A percentile compares a stretch with the other conserved stretches of the same genome.
phyloP scores from a whole-genome alignment of 257 asterid species.

The Solanum lignicaule region DNA sequence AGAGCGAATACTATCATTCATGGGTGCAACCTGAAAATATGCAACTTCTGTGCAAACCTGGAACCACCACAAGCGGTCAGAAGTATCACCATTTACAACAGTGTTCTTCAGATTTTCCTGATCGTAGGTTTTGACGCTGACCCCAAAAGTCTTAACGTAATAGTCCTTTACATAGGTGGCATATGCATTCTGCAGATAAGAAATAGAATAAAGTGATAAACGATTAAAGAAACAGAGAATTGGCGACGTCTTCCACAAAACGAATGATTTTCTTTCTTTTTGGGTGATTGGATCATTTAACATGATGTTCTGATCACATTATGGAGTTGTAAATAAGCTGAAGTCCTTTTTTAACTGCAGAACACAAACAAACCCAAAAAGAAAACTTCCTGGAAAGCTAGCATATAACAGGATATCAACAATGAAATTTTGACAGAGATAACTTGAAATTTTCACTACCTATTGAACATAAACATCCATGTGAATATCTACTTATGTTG shows the following conservation, averaged over 20 bases:
- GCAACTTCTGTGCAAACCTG: slow-evolving; percentile 99
- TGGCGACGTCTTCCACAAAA: background rate
- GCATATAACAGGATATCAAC: background rate
- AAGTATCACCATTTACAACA: slow-evolving; percentile 21
- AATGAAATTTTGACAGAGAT: background rate
- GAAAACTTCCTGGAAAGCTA: background rate
- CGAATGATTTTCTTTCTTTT: background rate
- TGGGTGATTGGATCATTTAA: background rate
- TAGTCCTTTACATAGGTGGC: slow-evolving; percentile 67
- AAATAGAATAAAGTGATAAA: background rate
- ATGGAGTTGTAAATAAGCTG: background rate
- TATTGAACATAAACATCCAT: background rate
- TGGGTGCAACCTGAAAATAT: slow-evolving; percentile 92
- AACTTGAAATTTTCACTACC: background rate
- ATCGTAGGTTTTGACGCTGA: slow-evolving; percentile 47
- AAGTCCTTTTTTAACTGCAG: background rate
- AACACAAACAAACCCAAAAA: background rate
- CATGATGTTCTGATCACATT: background rate
- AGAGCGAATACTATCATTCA: slow-evolving; percentile 88
- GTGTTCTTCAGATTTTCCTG: slow-evolving; percentile 61
- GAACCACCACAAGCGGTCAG: slow-evolving; percentile 97
- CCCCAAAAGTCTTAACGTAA: slow-evolving; percentile 40
- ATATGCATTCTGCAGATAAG: slow-evolving; percentile 68
- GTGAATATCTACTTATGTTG: background rate
- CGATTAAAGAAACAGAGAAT: background rate